Conservation (phyloP, 768 basidiomycete species). For the Termitomyces sp. region DNA sequence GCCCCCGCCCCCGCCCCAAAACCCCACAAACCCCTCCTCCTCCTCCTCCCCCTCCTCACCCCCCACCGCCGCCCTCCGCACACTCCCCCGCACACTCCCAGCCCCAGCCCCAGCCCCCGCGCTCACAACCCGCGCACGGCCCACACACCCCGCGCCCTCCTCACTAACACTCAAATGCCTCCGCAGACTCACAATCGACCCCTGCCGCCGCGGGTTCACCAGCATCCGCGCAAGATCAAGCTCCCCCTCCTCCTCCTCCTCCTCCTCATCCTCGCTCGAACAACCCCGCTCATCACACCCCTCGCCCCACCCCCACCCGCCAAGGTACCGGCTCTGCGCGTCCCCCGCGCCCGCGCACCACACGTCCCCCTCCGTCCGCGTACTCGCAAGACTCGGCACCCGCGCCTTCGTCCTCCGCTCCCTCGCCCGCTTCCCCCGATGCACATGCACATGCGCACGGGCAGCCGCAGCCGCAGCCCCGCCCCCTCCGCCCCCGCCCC, state of each 20-base stretch:
- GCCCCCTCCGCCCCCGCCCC: too few species aligned
- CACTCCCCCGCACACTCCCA: slow-evolving; percentile 3
- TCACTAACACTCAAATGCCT: slow-evolving; percentile 29
- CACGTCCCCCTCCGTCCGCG: slow-evolving; percentile 50
- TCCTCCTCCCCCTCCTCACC: slow-evolving; percentile 24
- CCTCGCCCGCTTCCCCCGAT: slow-evolving; percentile 13
- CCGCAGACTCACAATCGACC: slow-evolving; percentile 67
- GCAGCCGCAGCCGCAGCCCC: too few species aligned
- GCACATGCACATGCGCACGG: too few species aligned
- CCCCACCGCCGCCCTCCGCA: slow-evolving; percentile 14
- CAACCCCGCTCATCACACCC: slow-evolving; percentile 34
- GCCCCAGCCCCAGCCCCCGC: slow-evolving; percentile 22
- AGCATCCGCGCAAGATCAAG: slow-evolving; percentile 63
- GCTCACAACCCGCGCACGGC: too few species aligned
- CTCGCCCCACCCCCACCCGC: slow-evolving; percentile 25
- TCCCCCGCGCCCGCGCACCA: slow-evolving; percentile 7
- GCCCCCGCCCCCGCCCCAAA: slow-evolving; percentile 8
- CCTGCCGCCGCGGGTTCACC: slow-evolving; percentile 65
- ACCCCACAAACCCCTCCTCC: slow-evolving; percentile 17
- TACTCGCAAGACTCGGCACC: slow-evolving; percentile 57
- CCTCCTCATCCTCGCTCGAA: slow-evolving; percentile 15
- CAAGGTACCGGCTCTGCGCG: slow-evolving; percentile 22
- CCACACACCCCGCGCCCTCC: not conserved
- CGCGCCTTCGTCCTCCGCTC: slow-evolving; percentile 16
- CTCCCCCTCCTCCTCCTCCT: slow-evolving; percentile 36